Evolutionary conservation across 1,284 basidiomycete species (phyloP), one percentile per base, ranked within the genome.

Genomic region (Coriolopsis trogii): DNA sequence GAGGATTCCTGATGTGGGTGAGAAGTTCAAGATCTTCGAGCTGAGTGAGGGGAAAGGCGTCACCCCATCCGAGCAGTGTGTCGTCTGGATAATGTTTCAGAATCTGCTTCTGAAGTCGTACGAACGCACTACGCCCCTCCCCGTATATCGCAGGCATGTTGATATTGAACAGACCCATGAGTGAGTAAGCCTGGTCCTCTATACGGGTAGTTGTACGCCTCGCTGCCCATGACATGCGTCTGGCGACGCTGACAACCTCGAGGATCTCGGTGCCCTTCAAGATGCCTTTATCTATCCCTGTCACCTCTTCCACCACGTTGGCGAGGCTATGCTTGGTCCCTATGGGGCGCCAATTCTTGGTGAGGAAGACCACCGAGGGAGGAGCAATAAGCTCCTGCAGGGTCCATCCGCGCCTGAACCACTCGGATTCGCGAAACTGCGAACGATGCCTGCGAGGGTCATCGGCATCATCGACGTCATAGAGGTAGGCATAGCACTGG

Each of bases 91-190:
- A 33, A 6, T 28, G 24, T 29, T 37, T 31, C n/a, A 47, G 37
- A 13, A 47, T 47, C 37, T 39, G 37, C 28, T 40, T 29, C 37
- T 47, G 46, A 10, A 47, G 29, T 10, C 37, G 16, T 6, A 38
- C 6, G 38, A 47, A 47, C 18, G 46, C 46, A 9, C 29, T 26
- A 2, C 16, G 37, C 10, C 46, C 46, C n/a, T 40, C 46, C 8
- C 46, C 46, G 21, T 47, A 47, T 6, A 40, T 40, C 5, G 46
- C 20, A 13, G 46, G 29, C 46, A 47, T 47, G 46, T 47, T 16
- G 38, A 47, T 47, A 28, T 30, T 29, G 21, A 47, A 47, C 5
- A 47, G 6, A 28, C 46, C 46, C 37, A 47, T 40, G 4, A 47
- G 28, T 2, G 37, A 47, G 37, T 47, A 47, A 16, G 46, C 46